These are phyloP conservation scores for Lathyrus tuberosus DNA, from an alignment of 306 rosid genomes.

Conservation along the genomic window DNA sequence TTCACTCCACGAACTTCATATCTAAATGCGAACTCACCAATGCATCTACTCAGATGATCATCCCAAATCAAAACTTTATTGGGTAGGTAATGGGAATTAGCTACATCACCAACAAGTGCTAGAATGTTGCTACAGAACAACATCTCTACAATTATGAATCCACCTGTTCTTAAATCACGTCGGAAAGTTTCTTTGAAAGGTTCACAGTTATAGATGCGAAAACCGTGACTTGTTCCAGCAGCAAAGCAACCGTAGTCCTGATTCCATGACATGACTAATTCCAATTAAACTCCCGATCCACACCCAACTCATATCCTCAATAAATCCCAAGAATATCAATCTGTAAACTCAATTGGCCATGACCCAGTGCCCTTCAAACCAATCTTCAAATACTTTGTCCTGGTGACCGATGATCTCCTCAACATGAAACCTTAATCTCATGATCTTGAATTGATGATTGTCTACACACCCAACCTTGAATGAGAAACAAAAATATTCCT, in stretches of 20 bases:
- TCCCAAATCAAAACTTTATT: conserved; percentile 96
- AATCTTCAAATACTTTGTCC: too few species aligned
- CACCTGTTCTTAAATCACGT: conserved; percentile 81
- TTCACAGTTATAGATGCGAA: conserved; percentile 80
- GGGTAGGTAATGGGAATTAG: conserved; percentile 78
- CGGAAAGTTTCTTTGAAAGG: conserved; percentile 90
- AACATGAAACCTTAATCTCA: too few species aligned
- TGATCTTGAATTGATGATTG: too few species aligned
- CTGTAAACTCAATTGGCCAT: too few species aligned
- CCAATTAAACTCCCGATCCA: too few species aligned
- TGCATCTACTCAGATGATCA: conserved; percentile 85
- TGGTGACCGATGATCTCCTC: too few species aligned
- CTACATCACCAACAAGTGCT: conserved; percentile 85
- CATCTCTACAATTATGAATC: conserved; percentile 94
- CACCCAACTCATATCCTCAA: too few species aligned
- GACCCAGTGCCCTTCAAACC: too few species aligned
- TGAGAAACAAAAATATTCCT: too few species aligned
- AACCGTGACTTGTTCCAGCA: conserved; percentile 87
- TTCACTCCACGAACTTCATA: conserved; percentile 86
- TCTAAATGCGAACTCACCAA: conserved; percentile 83
- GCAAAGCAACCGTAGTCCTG: conserved; percentile 89
- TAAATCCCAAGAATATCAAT: too few species aligned
- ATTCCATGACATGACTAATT: too few species aligned
- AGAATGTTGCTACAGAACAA: conserved; percentile 83
- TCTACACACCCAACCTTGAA: too few species aligned